Evolutionary conservation across 2,329 filamentous ascomycete species (phyloP), one percentile per base, ranked within the genome.

Genomic region (Venturiaceae sp.): DNA sequence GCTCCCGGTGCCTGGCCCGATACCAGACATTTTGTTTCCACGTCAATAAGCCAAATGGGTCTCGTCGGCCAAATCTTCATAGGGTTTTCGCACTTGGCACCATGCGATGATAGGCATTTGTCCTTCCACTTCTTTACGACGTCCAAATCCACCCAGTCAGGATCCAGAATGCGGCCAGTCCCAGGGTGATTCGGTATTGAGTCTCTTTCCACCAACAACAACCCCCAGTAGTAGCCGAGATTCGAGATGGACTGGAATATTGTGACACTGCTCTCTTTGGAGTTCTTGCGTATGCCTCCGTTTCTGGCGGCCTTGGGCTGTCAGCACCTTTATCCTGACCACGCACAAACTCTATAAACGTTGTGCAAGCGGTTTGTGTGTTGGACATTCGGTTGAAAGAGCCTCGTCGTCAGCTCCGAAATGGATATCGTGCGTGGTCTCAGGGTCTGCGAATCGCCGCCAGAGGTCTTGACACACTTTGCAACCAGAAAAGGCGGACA

Each of bases 41-140:
- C 34, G 13, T 56, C 30, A 32, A 64, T 59, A 16, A 58, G 55
- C 55, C 55, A 58, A 14, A 41, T 21, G 8, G 55, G 16, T 21
- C 44, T 8, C 11, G 21, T 44, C 30, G 11, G 37, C 9, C 57
- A 78, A 76, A 1, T 67, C 30, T 54, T 54, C 21, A 54, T 54
- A 37, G 52, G 52, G 23, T 54, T 54, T 26, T 30, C 52, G 23
- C 52, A 54, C 23, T 54, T 34, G 30, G 21, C 13, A 9, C 52
- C 52, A 23, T 54, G 52, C 8, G 8, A 9, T 9, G 11, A 11
- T 9, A 54, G 28, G 21, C 52, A 54, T 28, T 54, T 11, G 9
- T 33, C 21, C 30, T 54, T 54, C 52, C 52, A 54, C 11, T 9
- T 28, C 11, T 54, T 54, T 16, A 54, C 13, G 21, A 33, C 21